These are phyloP conservation scores for Glycine soja DNA, from an alignment of 306 rosid species.

Conservation along the genomic window DNA sequence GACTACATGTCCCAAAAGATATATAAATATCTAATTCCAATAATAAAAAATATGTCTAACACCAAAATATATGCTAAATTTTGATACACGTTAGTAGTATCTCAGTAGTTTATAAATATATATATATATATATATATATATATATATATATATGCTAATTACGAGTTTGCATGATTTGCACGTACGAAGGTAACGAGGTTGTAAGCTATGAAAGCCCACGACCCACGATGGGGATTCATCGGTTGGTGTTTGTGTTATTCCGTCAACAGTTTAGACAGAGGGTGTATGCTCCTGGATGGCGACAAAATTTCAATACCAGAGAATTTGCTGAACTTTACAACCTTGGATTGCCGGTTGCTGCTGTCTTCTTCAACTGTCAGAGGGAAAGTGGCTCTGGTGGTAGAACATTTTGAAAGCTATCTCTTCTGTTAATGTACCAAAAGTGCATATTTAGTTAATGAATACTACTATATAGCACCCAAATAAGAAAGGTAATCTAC, in stretches of 20 bases:
- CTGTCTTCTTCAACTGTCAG: conserved; percentile 75
- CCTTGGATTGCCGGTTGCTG: conserved; percentile 82
- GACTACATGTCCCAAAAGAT: background rate
- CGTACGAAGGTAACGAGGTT: conserved; percentile 41
- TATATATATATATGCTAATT: background rate
- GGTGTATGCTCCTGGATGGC: conserved; percentile 87
- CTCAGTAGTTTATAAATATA: too few species aligned
- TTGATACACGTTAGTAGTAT: too few species aligned
- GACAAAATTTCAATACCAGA: conserved; percentile 80
- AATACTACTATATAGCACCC: background rate
- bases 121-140: too few species aligned
- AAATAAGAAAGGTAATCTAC: background rate
- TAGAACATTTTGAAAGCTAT: conserved; percentile 46
- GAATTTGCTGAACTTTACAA: conserved; percentile 84
- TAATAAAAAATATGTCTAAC: background rate
- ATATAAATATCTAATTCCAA: background rate
- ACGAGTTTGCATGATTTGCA: background rate
- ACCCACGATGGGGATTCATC: conserved; percentile 78
- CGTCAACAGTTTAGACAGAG: conserved; percentile 76
- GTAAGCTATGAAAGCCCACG: conserved; percentile 61
- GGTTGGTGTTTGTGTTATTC: conserved; percentile 67
- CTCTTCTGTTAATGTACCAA: background rate
- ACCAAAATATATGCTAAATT: background rate
- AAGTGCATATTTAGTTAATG: background rate
- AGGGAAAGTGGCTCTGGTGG: conserved; percentile 85